A percentile compares a stretch with the other conserved stretches of the same genome.
These are phyloP conservation scores for Barnettozyma californica DNA, from an alignment of 805 yeast species.

Conservation along the genomic window DNA sequence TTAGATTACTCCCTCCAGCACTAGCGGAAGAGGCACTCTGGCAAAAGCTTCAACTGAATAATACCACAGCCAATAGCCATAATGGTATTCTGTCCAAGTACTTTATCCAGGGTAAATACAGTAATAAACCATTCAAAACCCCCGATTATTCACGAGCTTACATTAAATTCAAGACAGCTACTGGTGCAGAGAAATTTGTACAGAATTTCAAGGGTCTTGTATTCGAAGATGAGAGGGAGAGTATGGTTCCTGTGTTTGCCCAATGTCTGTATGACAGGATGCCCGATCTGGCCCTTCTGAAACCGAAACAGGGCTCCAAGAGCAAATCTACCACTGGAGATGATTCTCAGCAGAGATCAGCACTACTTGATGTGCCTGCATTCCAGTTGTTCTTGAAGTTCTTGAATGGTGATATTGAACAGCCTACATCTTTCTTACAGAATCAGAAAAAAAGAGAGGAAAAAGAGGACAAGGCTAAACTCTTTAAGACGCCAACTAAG, in stretches of 20 bases:
- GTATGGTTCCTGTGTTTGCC: conserved; percentile 31
- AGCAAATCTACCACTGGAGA: background rate
- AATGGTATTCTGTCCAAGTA: conserved; percentile 21
- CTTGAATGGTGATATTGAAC: conserved; percentile 17
- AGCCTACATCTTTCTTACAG: conserved; percentile 14
- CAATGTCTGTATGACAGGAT: conserved; percentile 31
- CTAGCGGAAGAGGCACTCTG: conserved; percentile 28
- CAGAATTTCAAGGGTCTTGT: conserved; percentile 16
- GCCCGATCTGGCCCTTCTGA: conserved; percentile 13
- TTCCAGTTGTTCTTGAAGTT: conserved; percentile 21
- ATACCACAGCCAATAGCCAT: background rate
- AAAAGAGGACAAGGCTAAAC: background rate
- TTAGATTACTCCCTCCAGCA: conserved; percentile 42
- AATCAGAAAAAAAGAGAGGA: background rate
- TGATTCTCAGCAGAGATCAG: background rate
- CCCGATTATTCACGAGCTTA: conserved; percentile 40
- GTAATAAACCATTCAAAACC: conserved; percentile 33
- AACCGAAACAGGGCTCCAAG: background rate
- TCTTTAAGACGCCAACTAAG: conserved; percentile 1
- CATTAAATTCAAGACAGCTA: conserved; percentile 29
- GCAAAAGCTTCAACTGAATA: conserved; percentile 14
- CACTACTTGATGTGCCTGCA: conserved; percentile 17
- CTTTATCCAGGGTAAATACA: conserved; percentile 37
- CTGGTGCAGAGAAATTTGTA: conserved; percentile 27
- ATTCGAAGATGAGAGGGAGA: conserved; percentile 24